Conservation (phyloP, 768 basidiomycete species). For the Kwoniella botswanensis region DNA sequence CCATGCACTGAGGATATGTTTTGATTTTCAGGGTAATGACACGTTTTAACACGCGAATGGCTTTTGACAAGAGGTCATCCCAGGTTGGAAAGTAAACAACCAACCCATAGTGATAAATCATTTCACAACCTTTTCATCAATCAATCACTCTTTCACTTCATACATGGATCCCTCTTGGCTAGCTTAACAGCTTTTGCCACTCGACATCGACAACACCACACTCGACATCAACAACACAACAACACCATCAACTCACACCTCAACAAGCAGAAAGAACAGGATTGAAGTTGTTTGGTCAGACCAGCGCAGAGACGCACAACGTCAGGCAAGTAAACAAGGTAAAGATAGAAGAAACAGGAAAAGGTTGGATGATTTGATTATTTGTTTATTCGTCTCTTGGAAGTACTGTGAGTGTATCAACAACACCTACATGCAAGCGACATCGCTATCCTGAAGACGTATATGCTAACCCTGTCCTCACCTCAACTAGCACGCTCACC, state of each 20-base stretch:
- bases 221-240: neutral
- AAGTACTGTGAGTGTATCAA: slow-evolving; percentile 7
- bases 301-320: neutral
- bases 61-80: slow-evolving; percentile 3
- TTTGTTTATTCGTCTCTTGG: neutral
- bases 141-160: neutral
- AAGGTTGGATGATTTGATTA: slow-evolving; percentile 24
- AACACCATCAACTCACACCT: neutral
- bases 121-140: slow-evolving; percentile 2
- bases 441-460: no score
- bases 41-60: slow-evolving; percentile 18
- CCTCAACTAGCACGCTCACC: neutral
- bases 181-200: slow-evolving; percentile 1
- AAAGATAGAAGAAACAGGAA: neutral
- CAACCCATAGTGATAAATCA: slow-evolving; percentile 23
- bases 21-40: slow-evolving; percentile 27
- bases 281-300: neutral
- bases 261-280: neutral
- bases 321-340: neutral
- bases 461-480: neutral
- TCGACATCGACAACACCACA: slow-evolving; percentile 10
- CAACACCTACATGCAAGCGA: neutral
- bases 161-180: neutral
- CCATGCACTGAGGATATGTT: neutral
- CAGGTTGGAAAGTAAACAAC: neutral